These are phyloP conservation scores for Scheffersomyces quercinus DNA, from an alignment of 1,139 yeast species.

Conservation along the genomic window DNA sequence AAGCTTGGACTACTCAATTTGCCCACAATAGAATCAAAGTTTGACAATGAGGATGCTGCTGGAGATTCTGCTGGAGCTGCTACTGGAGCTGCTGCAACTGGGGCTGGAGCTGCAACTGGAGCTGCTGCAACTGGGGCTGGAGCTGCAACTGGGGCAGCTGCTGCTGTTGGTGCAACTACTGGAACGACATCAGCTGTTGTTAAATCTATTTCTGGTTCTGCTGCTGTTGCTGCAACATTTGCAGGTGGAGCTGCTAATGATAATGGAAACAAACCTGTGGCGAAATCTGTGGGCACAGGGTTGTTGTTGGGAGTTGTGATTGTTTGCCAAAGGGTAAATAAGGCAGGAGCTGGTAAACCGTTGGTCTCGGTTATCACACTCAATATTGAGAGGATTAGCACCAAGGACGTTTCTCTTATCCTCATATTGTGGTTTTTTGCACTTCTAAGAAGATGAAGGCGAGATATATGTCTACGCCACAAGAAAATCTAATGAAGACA, in stretches of 20 bases:
- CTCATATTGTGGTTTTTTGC: too few relatives aligned
- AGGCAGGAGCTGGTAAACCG: conserved; percentile 25
- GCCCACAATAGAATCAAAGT: neutral
- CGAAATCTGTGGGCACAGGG: too few relatives aligned
- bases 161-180: neutral
- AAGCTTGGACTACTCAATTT: neutral
- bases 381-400: too few relatives aligned
- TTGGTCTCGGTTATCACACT: too few relatives aligned
- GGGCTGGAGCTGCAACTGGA: neutral
- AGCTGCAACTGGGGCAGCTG: conserved; percentile 4
- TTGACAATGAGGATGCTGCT: conserved; percentile 1
- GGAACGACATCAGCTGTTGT: conserved; percentile 10
- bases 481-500: too few relatives aligned
- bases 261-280: neutral
- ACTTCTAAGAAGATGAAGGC: too few relatives aligned
- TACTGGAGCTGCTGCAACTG: conserved; percentile 2
- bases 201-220: too few relatives aligned
- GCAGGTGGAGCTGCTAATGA: conserved; percentile 11
- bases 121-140: conserved; percentile 1
- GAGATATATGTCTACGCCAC: too few relatives aligned
- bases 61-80: conserved; percentile 2
- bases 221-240: too few relatives aligned
- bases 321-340: conserved; percentile 28
- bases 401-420: too few relatives aligned
- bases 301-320: conserved; percentile 12